A percentile compares a stretch with the other conserved stretches of the same genome.
Conservation (phyloP, 306 rosid species). For the Leucaena leucocephala region DNA sequence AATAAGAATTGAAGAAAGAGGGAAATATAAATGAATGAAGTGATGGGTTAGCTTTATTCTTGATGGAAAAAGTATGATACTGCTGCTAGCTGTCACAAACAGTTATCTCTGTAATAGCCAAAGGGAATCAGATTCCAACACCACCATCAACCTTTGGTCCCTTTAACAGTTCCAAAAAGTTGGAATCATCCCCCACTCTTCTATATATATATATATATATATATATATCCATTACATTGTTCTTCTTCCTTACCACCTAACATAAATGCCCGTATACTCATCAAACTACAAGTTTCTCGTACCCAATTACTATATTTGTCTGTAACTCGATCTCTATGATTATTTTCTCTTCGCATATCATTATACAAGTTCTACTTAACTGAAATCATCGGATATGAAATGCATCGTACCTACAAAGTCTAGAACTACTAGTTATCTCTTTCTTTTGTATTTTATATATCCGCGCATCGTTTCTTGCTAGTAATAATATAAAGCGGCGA, state of each 20-base stretch:
- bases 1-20: background rate
- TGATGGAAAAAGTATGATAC: conserved; percentile 37
- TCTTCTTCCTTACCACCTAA: background rate
- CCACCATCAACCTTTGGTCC: conserved; percentile 38
- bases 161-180: conserved; percentile 27
- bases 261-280: background rate
- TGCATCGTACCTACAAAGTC: no score
- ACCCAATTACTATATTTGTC: no score
- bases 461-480: background rate
- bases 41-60: conserved; percentile 46
- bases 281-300: background rate
- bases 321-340: no score
- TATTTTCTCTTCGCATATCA: no score
- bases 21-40: conserved; percentile 31
- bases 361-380: no score
- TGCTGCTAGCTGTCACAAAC: conserved; percentile 1
- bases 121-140: conserved; percentile 56
- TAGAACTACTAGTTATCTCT: no score
- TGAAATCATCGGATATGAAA: no score
- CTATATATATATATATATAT: background rate
- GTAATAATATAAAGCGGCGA: background rate
- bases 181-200: conserved; percentile 16
- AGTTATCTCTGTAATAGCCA: conserved; percentile 2
- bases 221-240: background rate
- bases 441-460: background rate